Evolutionary conservation across 805 yeast species (phyloP), one percentile per base, ranked within the genome.

Genomic region (Pichia manshurica): DNA sequence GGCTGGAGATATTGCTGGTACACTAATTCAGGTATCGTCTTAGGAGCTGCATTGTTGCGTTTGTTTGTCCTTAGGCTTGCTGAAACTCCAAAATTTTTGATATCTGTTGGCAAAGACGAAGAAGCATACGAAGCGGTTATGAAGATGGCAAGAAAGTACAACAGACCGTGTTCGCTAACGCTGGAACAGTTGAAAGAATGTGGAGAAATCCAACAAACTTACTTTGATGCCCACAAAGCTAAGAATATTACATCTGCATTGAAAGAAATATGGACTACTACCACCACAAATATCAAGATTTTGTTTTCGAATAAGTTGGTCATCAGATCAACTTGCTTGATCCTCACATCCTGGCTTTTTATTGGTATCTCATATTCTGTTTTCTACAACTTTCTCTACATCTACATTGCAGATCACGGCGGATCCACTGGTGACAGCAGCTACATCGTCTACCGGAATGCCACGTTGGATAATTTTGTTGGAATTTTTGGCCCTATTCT

Each of bases 1-100:
- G 85, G 85, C 44, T 80, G 85, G 84, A 63, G 85, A 56, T 80
- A 80, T 60, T 67, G 71, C 42, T 75, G 78, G 69, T 77, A 70
- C 58, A 68, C 74, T 16, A 71, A 77, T 56, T 77, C 81, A 13
- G 81, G 74, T 3, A 62, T 79, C 47, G 81, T 80, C 3, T 47
- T 72, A 23, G 66, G 70, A 52, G 71, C 72, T 52, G 78, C 78
- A 6, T 56, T 77, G 46, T 63, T 74, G 13, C 74, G 81, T 20
- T 51, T 80, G 32, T 67, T 77, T 44, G 63, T 72, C 28, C 53
- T 72, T 35, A 61, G 61, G 42, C 69, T 80, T 44, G 71, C 69
- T 46, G 84, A 79, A 57, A 74, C 82, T 34, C 84, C 85, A 31
- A 74, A 73, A 51, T 79, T 72, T 56, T 69, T 74, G 52, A 62